phyloP scores from a whole-genome alignment of 805 yeast genomes.

The Pichia cabralensis region DNA sequence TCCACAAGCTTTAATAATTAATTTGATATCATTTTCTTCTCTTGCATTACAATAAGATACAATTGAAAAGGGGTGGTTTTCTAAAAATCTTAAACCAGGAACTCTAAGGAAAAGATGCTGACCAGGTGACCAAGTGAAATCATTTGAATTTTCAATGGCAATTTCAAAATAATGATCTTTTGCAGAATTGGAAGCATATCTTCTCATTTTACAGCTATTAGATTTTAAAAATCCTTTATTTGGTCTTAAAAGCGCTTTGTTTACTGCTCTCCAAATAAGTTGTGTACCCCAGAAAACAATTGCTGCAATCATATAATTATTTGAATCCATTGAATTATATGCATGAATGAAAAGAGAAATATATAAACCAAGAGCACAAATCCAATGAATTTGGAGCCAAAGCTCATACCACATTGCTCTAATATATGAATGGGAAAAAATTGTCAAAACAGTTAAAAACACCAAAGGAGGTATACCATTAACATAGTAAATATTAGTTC shows the following conservation, averaged over 20 bases:
- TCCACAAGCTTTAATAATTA: slow-evolving; percentile 34
- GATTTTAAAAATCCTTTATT: slow-evolving; percentile 27
- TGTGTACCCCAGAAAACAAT: slow-evolving; percentile 43
- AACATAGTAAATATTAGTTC: slow-evolving; percentile 16
- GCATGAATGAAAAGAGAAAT: slow-evolving; percentile 39
- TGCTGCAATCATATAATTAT: slow-evolving; percentile 39
- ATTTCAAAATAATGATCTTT: slow-evolving; percentile 29
- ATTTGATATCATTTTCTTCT: slow-evolving; percentile 26
- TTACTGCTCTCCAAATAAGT: slow-evolving; percentile 34
- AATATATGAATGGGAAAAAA: slow-evolving; percentile 31
- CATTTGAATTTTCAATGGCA: slow-evolving; percentile 23
- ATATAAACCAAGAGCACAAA: slow-evolving; percentile 37
- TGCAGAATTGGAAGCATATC: slow-evolving; percentile 27
- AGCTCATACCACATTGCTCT: slow-evolving; percentile 35
- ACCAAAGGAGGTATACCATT: slow-evolving; percentile 43
- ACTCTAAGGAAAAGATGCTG: slow-evolving; percentile 45
- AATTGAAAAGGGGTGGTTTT: slow-evolving; percentile 50
- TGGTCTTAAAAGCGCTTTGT: slow-evolving; percentile 38
- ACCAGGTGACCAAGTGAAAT: slow-evolving; percentile 40
- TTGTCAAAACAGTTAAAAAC: slow-evolving; percentile 33
- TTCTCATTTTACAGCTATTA: slow-evolving; percentile 11
- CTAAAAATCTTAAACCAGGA: slow-evolving; percentile 33
- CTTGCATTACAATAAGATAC: slow-evolving; percentile 23
- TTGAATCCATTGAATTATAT: slow-evolving; percentile 25
- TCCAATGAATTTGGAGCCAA: slow-evolving; percentile 46